Evolutionary conservation across 306 rosid genomes (phyloP).

Genomic region (Pterocarpus macrocarpus): DNA sequence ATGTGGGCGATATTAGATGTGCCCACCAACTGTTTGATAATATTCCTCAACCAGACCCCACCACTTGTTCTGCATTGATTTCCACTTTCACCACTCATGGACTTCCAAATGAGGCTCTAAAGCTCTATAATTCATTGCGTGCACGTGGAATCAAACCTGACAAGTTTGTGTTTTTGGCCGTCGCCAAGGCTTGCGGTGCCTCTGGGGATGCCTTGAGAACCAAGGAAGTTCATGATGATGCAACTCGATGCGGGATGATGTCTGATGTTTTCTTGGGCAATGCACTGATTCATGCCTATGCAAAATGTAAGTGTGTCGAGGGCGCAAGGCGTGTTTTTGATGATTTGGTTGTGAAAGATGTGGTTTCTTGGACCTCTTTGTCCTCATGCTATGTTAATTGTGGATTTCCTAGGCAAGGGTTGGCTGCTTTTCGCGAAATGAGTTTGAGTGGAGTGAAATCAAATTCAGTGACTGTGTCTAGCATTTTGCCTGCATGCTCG

Average conservation of each 20-base stretch:
- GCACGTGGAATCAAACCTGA: constrained; percentile 47
- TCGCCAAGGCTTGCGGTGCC: constrained; percentile 59
- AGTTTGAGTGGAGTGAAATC: constrained; percentile 53
- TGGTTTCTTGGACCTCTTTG: constrained; percentile 60
- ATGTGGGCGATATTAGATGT: constrained; percentile 56
- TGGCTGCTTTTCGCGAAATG: constrained; percentile 52
- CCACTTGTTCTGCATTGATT: constrained; percentile 56
- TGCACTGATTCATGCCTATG: constrained; percentile 61
- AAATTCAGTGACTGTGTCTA: constrained; percentile 50
- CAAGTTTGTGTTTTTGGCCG: constrained; percentile 47
- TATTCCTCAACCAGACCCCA: constrained; percentile 58
- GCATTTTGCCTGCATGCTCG: constrained; percentile 57
- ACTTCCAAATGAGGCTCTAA: constrained; percentile 50
- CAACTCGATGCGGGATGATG: constrained; percentile 46
- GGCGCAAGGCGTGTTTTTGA: constrained; percentile 60
- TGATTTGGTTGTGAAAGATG: constrained; percentile 50
- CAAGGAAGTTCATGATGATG: constrained; percentile 54
- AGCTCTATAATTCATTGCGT: constrained; percentile 44
- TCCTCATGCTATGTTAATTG: constrained; percentile 52
- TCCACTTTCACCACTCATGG: constrained; percentile 58
- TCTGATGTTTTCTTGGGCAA: constrained; percentile 52
- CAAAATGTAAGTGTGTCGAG: constrained; percentile 48
- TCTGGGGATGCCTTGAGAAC: constrained; percentile 52
- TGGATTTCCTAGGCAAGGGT: constrained; percentile 47
- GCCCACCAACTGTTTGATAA: constrained; percentile 62